These are phyloP conservation scores for Auricularia heimuer DNA, from an alignment of 768 basidiomycete species.

Conservation along the genomic window DNA sequence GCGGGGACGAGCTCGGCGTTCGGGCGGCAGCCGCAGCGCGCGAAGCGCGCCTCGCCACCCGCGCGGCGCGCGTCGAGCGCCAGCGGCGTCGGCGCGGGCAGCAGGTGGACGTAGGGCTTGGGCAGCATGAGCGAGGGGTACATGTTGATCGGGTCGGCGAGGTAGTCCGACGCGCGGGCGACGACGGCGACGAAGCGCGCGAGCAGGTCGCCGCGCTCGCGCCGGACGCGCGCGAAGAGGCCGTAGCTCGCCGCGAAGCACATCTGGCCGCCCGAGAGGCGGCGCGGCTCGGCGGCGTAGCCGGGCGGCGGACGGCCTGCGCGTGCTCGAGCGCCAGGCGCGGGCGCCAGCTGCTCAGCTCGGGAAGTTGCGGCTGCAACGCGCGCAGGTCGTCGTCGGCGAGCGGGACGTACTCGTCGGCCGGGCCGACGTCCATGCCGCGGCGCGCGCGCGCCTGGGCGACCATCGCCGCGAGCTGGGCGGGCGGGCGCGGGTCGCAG, in stretches of 20 bases:
- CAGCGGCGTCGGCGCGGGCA: conserved; percentile 36
- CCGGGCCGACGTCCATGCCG: not conserved
- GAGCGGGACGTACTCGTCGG: not conserved
- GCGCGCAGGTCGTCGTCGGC: not conserved
- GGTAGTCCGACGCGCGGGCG: not conserved
- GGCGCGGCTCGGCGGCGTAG: not conserved
- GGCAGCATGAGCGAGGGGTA: conserved; percentile 48
- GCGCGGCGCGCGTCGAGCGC: conserved; percentile 68
- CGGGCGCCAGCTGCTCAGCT: not conserved
- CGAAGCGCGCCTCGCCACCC: conserved; percentile 55
- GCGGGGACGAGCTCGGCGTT: conserved; percentile 52
- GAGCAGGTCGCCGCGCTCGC: not conserved
- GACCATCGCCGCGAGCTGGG: not conserved
- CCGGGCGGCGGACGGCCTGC: not conserved
- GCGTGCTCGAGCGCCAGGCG: not conserved
- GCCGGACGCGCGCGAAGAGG: not conserved
- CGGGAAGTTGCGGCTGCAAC: not conserved
- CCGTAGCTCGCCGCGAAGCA: not conserved
- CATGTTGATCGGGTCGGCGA: not conserved
- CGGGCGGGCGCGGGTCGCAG: not conserved
- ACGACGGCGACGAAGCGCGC: not conserved
- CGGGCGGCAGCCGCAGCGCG: conserved; percentile 53
- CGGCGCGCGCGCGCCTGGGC: not conserved
- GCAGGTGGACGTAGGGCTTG: conserved; percentile 71
- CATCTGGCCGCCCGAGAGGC: not conserved